Conservation (phyloP, 2,329 filamentous ascomycete species). For the Triangularia verruculosa region DNA sequence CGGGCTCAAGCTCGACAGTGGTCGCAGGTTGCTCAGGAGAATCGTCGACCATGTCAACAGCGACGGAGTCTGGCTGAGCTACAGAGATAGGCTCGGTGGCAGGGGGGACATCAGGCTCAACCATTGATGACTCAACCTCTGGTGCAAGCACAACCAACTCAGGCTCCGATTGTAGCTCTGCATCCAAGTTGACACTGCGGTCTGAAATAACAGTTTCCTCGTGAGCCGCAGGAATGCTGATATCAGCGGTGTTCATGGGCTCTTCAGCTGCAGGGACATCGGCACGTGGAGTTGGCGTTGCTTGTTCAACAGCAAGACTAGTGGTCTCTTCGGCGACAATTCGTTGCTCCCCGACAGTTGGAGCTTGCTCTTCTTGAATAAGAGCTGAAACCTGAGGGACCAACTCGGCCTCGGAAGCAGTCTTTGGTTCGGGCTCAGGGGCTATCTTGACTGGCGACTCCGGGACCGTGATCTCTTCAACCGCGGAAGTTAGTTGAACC, state of each 20-base stretch:
- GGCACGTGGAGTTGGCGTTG: neutral
- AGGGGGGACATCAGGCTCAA: neutral
- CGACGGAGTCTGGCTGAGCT: neutral
- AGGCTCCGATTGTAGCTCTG: neutral
- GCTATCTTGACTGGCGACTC: neutral
- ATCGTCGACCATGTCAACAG: neutral
- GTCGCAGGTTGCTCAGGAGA: neutral
- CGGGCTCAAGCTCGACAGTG: neutral
- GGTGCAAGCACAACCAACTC: neutral
- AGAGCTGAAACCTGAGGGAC: neutral
- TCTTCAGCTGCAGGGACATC: neutral
- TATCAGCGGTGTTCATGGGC: neutral
- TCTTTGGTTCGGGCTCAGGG: neutral
- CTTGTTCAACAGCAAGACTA: neutral
- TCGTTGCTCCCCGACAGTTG: neutral
- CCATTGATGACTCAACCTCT: neutral
- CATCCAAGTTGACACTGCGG: neutral
- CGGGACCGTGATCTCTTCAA: neutral
- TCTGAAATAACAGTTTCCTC: neutral
- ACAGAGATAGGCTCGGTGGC: neutral
- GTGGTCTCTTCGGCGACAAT: neutral
- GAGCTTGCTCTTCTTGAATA: neutral
- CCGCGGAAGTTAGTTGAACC: neutral
- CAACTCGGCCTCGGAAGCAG: neutral
- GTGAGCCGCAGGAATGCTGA: neutral